Evolutionary conservation across 306 rosid species (phyloP).

Genomic region (Fragaria nilgerrensis): DNA sequence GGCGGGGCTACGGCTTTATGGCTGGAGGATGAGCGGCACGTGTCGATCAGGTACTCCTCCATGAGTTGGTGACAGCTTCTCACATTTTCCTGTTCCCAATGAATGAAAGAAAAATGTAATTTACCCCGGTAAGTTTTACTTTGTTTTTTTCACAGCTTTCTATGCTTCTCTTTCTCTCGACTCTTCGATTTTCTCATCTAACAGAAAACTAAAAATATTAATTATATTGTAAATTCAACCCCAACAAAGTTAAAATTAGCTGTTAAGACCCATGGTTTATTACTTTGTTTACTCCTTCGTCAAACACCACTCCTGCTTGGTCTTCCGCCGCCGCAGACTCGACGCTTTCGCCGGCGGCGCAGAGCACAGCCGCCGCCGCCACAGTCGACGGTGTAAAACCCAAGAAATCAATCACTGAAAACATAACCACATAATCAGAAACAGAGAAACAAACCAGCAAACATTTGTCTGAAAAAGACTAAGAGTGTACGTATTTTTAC

Average conservation of each 20-base stretch:
- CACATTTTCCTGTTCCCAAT: constrained; percentile 62
- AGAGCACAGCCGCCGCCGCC: constrained; percentile 72
- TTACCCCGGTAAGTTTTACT: neutral
- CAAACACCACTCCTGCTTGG: constrained; percentile 18
- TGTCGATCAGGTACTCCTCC: constrained; percentile 61
- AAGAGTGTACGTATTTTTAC: constrained; percentile 8
- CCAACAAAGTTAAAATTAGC: neutral
- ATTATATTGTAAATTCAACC: neutral
- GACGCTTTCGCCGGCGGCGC: constrained; percentile 27
- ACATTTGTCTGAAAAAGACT: neutral
- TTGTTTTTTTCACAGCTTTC: constrained; percentile 28
- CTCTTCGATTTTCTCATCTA: constrained; percentile 18
- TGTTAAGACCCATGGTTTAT: neutral
- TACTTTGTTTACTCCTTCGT: constrained; percentile 43
- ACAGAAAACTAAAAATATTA: neutral
- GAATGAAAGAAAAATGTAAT: constrained; percentile 16
- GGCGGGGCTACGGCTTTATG: constrained; percentile 27
- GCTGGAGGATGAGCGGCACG: constrained; percentile 42
- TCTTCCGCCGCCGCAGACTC: constrained; percentile 8
- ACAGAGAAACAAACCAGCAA: neutral
- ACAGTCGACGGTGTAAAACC: constrained; percentile 54
- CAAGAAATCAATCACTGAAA: constrained; percentile 56
- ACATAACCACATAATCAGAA: neutral
- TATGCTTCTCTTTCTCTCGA: constrained; percentile 14
- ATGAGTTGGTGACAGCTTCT: constrained; percentile 84